A percentile compares a stretch with the other conserved stretches of the same genome.
Evolutionary conservation across 2,329 filamentous ascomycete genomes (phyloP).

Genomic region (Xylaria sp.): DNA sequence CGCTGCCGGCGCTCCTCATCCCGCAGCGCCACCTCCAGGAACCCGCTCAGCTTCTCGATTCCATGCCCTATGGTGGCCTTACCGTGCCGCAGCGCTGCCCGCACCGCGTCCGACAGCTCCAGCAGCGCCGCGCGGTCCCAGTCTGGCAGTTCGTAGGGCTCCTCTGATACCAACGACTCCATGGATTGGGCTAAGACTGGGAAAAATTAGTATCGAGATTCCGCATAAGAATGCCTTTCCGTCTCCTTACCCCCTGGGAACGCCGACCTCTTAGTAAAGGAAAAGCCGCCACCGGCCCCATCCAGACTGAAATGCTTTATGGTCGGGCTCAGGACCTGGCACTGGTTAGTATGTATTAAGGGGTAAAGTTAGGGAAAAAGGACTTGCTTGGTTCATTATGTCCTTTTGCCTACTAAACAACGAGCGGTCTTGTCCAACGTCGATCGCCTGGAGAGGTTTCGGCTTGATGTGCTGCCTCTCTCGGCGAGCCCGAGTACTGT

Average conservation of each 20-base stretch:
- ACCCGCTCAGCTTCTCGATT: slow-evolving; percentile 41
- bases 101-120: slow-evolving; percentile 47
- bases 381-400: slow-evolving; percentile 34
- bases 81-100: slow-evolving; percentile 39
- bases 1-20: slow-evolving; percentile 42
- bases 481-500: slow-evolving; percentile 23
- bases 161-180: slow-evolving; percentile 19
- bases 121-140: slow-evolving; percentile 35
- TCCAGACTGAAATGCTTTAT: slow-evolving; percentile 36
- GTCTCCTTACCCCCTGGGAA: slow-evolving; percentile 28
- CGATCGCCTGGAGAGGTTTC: slow-evolving; percentile 22
- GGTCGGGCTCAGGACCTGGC: slow-evolving; percentile 35
- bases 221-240: neutral
- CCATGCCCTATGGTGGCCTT: slow-evolving; percentile 37
- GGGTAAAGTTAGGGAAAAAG: neutral
- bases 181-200: slow-evolving; percentile 14
- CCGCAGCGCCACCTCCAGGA: slow-evolving; percentile 43
- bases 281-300: slow-evolving; percentile 20
- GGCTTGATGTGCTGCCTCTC: slow-evolving; percentile 28
- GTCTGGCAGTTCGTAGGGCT: slow-evolving; percentile 20
- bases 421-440: slow-evolving; percentile 28
- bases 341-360: neutral
- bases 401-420: slow-evolving; percentile 31
- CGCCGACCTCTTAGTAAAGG: slow-evolving; percentile 27
- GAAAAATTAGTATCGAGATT: neutral